Conservation (phyloP, 805 yeast species). For the Metschnikowia borealis region DNA sequence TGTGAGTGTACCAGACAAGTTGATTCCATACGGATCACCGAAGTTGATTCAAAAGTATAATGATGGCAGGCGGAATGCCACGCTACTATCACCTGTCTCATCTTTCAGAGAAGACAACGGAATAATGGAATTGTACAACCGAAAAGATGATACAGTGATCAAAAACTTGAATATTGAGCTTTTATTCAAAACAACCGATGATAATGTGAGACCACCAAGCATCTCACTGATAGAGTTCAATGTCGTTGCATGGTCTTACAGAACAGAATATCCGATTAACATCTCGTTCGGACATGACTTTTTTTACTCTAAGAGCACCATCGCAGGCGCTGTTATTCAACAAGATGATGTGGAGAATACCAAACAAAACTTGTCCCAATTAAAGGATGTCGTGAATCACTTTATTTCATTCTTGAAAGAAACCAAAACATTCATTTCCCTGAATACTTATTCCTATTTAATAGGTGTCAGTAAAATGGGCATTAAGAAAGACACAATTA, state of each 20-base stretch:
- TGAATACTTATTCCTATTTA: slow-evolving; percentile 32
- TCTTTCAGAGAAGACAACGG: slow-evolving; percentile 13
- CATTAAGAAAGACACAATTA: slow-evolving; percentile 38
- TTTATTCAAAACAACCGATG: slow-evolving; percentile 24
- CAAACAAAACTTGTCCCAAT: slow-evolving; percentile 29
- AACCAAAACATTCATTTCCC: slow-evolving; percentile 30
- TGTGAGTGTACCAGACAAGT: slow-evolving; percentile 31
- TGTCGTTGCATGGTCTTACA: slow-evolving; percentile 39
- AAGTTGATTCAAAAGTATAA: slow-evolving; percentile 36
- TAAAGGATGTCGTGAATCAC: slow-evolving; percentile 34
- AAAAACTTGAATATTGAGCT: slow-evolving; percentile 25
- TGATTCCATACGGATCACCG: slow-evolving; percentile 36
- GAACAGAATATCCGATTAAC: slow-evolving; percentile 40
- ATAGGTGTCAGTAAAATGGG: slow-evolving; percentile 37
- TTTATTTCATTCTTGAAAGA: slow-evolving; percentile 35
- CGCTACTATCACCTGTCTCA: slow-evolving; percentile 5
- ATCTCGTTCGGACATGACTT: slow-evolving; percentile 38
- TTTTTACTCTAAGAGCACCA: slow-evolving; percentile 31
- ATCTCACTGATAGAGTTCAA: slow-evolving; percentile 33
- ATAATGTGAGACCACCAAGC: slow-evolving; percentile 28
- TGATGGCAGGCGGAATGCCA: slow-evolving; percentile 15
- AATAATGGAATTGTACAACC: slow-evolving; percentile 30
- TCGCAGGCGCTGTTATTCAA: slow-evolving; percentile 14
- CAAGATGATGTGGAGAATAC: slow-evolving; percentile 30
- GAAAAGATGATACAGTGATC: slow-evolving; percentile 21